These are phyloP conservation scores for Lindgomyces ingoldianus DNA, from an alignment of 495 filamentous ascomycete species.

Conservation along the genomic window DNA sequence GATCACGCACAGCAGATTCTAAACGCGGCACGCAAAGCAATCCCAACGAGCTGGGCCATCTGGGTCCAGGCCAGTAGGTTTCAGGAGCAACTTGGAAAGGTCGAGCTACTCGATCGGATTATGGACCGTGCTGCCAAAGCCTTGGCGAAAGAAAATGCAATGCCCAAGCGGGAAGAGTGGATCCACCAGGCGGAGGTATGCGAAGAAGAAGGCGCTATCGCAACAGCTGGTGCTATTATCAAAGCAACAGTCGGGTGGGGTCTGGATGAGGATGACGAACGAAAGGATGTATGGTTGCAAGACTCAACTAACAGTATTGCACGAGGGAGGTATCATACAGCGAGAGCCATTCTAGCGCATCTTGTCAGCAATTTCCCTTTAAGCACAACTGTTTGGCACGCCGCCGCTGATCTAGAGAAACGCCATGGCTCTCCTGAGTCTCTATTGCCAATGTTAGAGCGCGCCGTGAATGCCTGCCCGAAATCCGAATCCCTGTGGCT, in stretches of 20 bases:
- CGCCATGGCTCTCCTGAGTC: conserved; percentile 84
- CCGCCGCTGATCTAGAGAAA: conserved; percentile 86
- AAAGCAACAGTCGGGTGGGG: conserved; percentile 90
- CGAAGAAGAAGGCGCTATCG: conserved; percentile 84
- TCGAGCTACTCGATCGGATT: conserved; percentile 69
- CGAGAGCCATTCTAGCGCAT: conserved; percentile 90
- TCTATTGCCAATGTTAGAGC: conserved; percentile 81
- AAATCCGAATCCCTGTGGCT: conserved; percentile 92
- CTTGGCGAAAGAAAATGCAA: conserved; percentile 87
- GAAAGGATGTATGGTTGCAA: conserved; percentile 92
- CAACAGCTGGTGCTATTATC: conserved; percentile 86
- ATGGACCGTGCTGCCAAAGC: conserved; percentile 93
- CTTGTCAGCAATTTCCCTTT: conserved; percentile 83
- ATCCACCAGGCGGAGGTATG: conserved; percentile 92
- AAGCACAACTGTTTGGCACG: conserved; percentile 80
- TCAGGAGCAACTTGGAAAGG: conserved; percentile 83
- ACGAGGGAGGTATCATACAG: conserved; percentile 81
- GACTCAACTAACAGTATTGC: conserved; percentile 79
- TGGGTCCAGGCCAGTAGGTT: conserved; percentile 94
- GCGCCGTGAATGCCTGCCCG: conserved; percentile 86
- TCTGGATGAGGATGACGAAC: conserved; percentile 94
- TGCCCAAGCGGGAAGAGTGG: conserved; percentile 97
- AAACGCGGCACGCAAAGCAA: conserved; percentile 90
- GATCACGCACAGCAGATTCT: conserved; percentile 91
- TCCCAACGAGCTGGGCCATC: conserved; percentile 87